Percentiles rank a stretch among this genome's conserved stretches.
Conservation (phyloP, 805 yeast species). For the Candida palmyrensis region DNA sequence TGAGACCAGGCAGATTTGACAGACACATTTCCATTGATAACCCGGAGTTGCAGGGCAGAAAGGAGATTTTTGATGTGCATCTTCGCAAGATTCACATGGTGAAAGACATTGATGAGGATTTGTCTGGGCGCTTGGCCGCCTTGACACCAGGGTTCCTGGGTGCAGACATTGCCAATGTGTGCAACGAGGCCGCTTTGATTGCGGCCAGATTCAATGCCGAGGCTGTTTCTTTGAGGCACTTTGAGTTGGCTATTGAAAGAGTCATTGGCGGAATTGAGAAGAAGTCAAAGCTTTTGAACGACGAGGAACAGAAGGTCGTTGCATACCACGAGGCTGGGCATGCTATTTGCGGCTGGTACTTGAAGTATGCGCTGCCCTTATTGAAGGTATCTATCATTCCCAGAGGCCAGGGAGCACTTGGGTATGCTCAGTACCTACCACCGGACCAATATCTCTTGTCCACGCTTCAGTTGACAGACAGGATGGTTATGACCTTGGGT, state of each 20-base stretch:
- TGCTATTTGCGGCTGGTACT: constrained; percentile 96
- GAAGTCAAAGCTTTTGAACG: constrained; percentile 75
- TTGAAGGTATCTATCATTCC: constrained; percentile 96
- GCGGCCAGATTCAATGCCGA: constrained; percentile 82
- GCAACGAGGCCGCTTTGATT: constrained; percentile 95
- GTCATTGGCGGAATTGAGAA: constrained; percentile 95
- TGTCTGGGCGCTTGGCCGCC: constrained; percentile 88
- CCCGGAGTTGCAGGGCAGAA: constrained; percentile 94
- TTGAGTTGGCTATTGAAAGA: constrained; percentile 95
- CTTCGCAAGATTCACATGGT: constrained; percentile 63
- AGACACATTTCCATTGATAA: constrained; percentile 87
- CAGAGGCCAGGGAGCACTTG: constrained; percentile 93
- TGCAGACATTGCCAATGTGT: constrained; percentile 96
- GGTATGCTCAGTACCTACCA: constrained; percentile 96
- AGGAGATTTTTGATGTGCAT: constrained; percentile 87
- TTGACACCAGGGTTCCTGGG: constrained; percentile 98
- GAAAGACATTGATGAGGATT: constrained; percentile 36
- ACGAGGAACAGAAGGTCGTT: constrained; percentile 83
- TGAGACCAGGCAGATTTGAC: constrained; percentile 98
- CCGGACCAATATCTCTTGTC: constrained; percentile 81
- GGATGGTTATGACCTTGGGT: constrained; percentile 96
- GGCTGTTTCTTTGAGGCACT: constrained; percentile 71
- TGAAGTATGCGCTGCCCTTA: constrained; percentile 87
- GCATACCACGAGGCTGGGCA: constrained; percentile 99
- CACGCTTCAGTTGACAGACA: constrained; percentile 73